A percentile compares a stretch with the other conserved stretches of the same genome.
Evolutionary conservation across 2,329 filamentous ascomycete species (phyloP).

Genomic region (Aspergillus luchuensis): DNA sequence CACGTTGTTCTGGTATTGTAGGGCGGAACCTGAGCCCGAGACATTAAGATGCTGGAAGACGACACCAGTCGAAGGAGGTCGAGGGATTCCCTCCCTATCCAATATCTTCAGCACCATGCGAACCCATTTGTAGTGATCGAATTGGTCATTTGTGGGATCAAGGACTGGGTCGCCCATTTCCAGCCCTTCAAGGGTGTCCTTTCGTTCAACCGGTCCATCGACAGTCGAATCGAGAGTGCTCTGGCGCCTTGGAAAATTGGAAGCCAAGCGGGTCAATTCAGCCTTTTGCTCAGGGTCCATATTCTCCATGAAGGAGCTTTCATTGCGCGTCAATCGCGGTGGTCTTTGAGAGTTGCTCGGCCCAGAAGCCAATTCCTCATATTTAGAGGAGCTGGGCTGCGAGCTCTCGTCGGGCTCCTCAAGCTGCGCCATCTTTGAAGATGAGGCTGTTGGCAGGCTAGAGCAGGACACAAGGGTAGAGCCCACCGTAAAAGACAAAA

Average conservation of each 20-base stretch:
- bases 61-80: slow-evolving; percentile 59
- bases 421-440: slow-evolving; percentile 15
- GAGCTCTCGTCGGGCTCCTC: slow-evolving; percentile 11
- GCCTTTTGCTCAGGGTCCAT: slow-evolving; percentile 29
- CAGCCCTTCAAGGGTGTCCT: slow-evolving; percentile 42
- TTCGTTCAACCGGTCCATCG: slow-evolving; percentile 28
- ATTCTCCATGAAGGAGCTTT: slow-evolving; percentile 29
- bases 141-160: slow-evolving; percentile 55
- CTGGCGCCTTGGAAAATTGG: slow-evolving; percentile 31
- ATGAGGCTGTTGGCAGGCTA: not conserved
- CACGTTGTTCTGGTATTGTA: slow-evolving; percentile 71
- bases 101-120: slow-evolving; percentile 53
- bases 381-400: slow-evolving; percentile 17
- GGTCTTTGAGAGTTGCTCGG: slow-evolving; percentile 20
- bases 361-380: slow-evolving; percentile 15
- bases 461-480: not conserved
- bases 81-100: slow-evolving; percentile 57
- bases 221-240: slow-evolving; percentile 18
- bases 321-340: slow-evolving; percentile 18
- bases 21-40: slow-evolving; percentile 64
- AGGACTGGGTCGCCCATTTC: slow-evolving; percentile 51
- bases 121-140: slow-evolving; percentile 58
- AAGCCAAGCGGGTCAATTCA: slow-evolving; percentile 32
- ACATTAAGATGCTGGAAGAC: slow-evolving; percentile 67
- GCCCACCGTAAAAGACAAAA: no score